Percentiles rank a stretch among this genome's conserved stretches.
These are phyloP conservation scores for Camellia japonica DNA, from an alignment of 148 eudicot genomes.

Conservation along the genomic window DNA sequence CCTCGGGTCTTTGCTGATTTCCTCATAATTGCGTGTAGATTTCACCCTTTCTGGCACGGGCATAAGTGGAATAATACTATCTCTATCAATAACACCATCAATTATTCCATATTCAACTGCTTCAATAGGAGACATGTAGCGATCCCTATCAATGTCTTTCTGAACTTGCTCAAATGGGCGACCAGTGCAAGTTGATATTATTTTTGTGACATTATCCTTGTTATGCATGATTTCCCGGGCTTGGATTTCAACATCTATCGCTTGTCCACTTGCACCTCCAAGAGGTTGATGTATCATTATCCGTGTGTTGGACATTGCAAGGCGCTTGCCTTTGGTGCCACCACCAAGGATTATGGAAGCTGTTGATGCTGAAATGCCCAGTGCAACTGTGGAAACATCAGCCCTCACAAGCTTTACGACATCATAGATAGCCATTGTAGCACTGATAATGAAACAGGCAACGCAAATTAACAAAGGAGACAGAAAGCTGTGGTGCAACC, in stretches of 20 bases:
- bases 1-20: conserved; percentile 53
- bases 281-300: conserved; percentile 90
- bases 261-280: conserved; percentile 83
- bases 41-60: conserved; percentile 76
- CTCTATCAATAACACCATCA: conserved; percentile 79
- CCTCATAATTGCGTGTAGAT: conserved; percentile 44
- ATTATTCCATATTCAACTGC: conserved; percentile 90
- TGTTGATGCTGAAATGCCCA: conserved; percentile 81
- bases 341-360: conserved; percentile 80
- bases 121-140: conserved; percentile 92
- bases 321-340: conserved; percentile 84
- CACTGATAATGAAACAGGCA: conserved; percentile 36
- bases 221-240: conserved; percentile 67
- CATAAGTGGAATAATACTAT: conserved; percentile 70
- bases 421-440: conserved; percentile 86
- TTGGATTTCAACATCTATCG: conserved; percentile 73
- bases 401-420: conserved; percentile 75
- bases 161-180: conserved; percentile 66
- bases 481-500: not conserved
- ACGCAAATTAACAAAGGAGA: conserved; percentile 6
- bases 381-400: conserved; percentile 78
- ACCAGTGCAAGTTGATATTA: conserved; percentile 63
- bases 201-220: conserved; percentile 57
- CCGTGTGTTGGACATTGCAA: conserved; percentile 86
- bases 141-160: conserved; percentile 83